Base-by-base conservation (phyloP, 768 basidiomycete species). In the Glaciozyma martinii region DNA sequence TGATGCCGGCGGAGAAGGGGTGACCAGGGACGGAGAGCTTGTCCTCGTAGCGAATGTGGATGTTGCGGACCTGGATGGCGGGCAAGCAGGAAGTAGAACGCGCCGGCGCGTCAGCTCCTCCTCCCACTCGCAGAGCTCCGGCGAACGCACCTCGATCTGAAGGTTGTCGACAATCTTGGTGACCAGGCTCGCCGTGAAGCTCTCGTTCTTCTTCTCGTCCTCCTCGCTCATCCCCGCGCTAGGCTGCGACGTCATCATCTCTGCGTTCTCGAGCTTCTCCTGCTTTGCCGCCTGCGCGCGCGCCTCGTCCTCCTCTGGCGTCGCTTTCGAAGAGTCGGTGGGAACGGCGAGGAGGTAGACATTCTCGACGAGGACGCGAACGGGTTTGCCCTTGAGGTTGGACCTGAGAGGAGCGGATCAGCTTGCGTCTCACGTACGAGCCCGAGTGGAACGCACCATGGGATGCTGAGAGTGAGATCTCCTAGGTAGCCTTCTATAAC, bases 31-130 rank as follows among this genome's bases (percentile, higher is more conserved):
- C 90, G 71, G 90, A 95, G 71, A 91, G 76, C 57, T 86, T 86
- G 78, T 99, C 95, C 77, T 99, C 95, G 73, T 97, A 99, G 59
- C 95, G 86, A 54, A 98, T 78, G 75, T 99, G 95, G 52, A 99
- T 90, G 72, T 95, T 94, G 78, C 65, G 61, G 58, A 74, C 60
- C 65, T 72, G 61, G n/a, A 18, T 42, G 33, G 30, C 27, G 33
- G 27, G 42, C 21, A 13, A 5, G 9, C 23, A n/a, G 29, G 9
- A 23, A 37, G 29, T 18, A 8, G 8, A 2, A 18, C 46, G 46
- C 32, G 19, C 33, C 53, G 10, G 16, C 50, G 1, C 21, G 32
- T 21, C 8, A 8, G 10, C 16, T 54, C 53, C 8, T 12, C 44
- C 21, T 47, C n/a, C 46, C 52, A 6, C 12, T 7, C 23, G 6